Percentiles rank a stretch among this genome's conserved stretches.
Evolutionary conservation across 2,329 filamentous ascomycete genomes (phyloP).

Genomic region (Xylariaceae sp.): DNA sequence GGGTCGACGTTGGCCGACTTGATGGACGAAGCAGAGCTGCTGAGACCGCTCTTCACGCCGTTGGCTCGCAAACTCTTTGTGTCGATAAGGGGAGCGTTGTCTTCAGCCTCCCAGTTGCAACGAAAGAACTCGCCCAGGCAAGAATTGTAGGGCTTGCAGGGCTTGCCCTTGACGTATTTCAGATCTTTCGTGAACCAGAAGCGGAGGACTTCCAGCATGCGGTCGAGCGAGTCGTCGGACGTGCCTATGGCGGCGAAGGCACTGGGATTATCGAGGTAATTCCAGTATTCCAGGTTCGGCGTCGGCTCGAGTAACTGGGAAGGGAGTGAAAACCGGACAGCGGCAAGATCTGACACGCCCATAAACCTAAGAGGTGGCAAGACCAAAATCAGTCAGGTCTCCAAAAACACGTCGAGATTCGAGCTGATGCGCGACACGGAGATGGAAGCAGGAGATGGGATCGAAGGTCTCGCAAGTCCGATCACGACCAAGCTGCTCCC

Average conservation of each 20-base stretch:
- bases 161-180: slow-evolving; percentile 98
- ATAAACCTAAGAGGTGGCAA: slow-evolving; percentile 60
- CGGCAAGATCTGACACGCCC: slow-evolving; percentile 89
- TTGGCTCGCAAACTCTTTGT: slow-evolving; percentile 38
- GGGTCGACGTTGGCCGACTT: slow-evolving; percentile 41
- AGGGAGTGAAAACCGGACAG: slow-evolving; percentile 91
- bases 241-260: slow-evolving; percentile 80
- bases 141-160: slow-evolving; percentile 98
- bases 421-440: slow-evolving; percentile 7
- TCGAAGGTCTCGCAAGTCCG: slow-evolving; percentile 16
- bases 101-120: slow-evolving; percentile 93
- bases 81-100: slow-evolving; percentile 63
- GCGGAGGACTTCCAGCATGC: slow-evolving; percentile 88
- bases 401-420: neutral
- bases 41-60: slow-evolving; percentile 29
- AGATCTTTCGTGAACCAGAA: slow-evolving; percentile 99
- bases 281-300: slow-evolving; percentile 98
- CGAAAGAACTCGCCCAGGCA: slow-evolving; percentile 95
- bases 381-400: slow-evolving; percentile 27
- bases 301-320: slow-evolving; percentile 93
- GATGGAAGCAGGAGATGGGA: slow-evolving; percentile 4
- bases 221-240: slow-evolving; percentile 83
- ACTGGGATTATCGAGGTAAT: slow-evolving; percentile 91
- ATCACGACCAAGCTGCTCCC: slow-evolving; percentile 20
- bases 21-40: slow-evolving; percentile 43